A percentile compares a stretch with the other conserved stretches of the same genome.
Conservation (phyloP, 148 eudicot species). For the Cornus florida region DNA sequence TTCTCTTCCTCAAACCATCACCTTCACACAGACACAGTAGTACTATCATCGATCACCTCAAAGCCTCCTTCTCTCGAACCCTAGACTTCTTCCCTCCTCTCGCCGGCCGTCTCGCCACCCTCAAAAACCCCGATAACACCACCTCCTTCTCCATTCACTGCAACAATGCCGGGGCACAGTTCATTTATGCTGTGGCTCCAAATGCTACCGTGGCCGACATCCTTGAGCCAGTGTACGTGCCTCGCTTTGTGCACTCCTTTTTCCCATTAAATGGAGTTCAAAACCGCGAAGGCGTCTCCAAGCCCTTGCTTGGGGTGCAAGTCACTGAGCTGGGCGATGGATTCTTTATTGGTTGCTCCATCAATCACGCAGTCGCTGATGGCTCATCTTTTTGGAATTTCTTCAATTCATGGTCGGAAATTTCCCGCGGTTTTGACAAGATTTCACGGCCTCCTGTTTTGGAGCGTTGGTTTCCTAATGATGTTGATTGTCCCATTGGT, state of each 20-base stretch:
- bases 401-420: constrained; percentile 36
- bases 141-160: constrained; percentile 24
- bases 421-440: constrained; percentile 4
- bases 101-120: constrained; percentile 35
- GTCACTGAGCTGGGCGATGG: constrained; percentile 43
- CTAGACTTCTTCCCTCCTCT: constrained; percentile 37
- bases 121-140: constrained; percentile 1
- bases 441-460: constrained; percentile 12
- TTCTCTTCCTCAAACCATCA: constrained; percentile 32
- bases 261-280: constrained; percentile 21
- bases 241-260: constrained; percentile 29
- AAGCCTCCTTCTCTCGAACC: constrained; percentile 25
- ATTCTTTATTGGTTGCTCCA: constrained; percentile 31
- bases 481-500: constrained; percentile 1
- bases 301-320: constrained; percentile 37
- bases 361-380: constrained; percentile 28
- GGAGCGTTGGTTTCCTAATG: constrained; percentile 20
- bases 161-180: constrained; percentile 33
- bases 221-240: constrained; percentile 17
- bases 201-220: constrained; percentile 16
- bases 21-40: background rate
- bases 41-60: constrained; percentile 26
- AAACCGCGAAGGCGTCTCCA: constrained; percentile 24
- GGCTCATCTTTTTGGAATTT: constrained; percentile 41
- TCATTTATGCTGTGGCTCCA: constrained; percentile 16